A percentile compares a stretch with the other conserved stretches of the same genome.
Conservation (phyloP, 2,329 filamentous ascomycete species). For the Ophiostoma himal-ulmi region DNA sequence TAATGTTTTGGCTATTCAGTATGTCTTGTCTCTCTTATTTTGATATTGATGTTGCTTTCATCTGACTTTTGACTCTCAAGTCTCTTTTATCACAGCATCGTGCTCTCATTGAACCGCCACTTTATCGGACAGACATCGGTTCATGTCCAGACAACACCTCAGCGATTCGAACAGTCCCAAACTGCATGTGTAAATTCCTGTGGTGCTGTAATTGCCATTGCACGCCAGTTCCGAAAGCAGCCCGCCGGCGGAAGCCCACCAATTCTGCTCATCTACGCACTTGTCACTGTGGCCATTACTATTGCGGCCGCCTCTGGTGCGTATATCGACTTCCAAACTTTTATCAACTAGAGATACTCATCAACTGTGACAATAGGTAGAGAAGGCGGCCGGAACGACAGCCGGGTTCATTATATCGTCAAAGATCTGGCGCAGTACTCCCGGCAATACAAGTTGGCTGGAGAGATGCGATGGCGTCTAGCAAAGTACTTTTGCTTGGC, state of each 20-base stretch:
- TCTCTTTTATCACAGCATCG: background rate
- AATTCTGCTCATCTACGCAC: background rate
- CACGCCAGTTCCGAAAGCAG: conserved; percentile 2
- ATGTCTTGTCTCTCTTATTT: background rate
- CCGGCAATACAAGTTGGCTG: background rate
- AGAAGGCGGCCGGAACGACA: background rate
- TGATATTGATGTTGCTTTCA: background rate
- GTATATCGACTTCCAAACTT: background rate
- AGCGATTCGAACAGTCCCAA: background rate
- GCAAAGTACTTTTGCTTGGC: background rate
- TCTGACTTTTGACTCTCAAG: background rate
- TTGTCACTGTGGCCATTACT: conserved; percentile 2
- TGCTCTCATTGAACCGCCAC: background rate
- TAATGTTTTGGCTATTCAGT: background rate
- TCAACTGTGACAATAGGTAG: background rate
- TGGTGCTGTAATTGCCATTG: conserved; percentile 2
- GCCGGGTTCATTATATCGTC: background rate
- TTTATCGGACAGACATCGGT: background rate
- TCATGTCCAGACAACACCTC: background rate
- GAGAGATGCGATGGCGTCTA: background rate
- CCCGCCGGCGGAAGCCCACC: background rate
- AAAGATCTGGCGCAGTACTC: background rate
- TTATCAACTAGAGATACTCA: background rate
- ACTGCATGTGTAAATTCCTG: background rate
- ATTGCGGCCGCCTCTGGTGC: background rate